Percentiles rank a stretch among this genome's conserved stretches.
Conservation (phyloP, 306 rosid genomes). For the Prunus mongolica region DNA sequence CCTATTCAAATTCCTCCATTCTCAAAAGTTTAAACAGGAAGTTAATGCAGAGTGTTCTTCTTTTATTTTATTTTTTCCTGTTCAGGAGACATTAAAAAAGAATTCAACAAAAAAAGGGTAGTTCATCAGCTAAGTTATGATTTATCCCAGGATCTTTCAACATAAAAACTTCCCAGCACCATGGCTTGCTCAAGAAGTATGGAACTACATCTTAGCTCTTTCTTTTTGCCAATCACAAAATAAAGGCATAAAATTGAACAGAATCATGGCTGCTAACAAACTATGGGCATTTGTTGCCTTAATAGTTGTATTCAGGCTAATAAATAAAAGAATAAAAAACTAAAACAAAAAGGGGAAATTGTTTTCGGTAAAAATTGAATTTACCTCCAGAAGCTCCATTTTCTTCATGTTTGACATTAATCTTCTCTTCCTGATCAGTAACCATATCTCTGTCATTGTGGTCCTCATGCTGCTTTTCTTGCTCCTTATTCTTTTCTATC, state of each 20-base stretch:
- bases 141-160: background rate
- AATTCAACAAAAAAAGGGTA: background rate
- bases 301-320: background rate
- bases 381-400: conserved; percentile 38
- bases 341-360: conserved; percentile 10
- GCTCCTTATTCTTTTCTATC: conserved; percentile 57
- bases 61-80: background rate
- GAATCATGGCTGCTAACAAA: background rate
- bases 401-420: conserved; percentile 31
- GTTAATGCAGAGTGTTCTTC: background rate
- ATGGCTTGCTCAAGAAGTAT: background rate
- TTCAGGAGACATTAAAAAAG: background rate
- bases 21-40: background rate
- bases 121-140: background rate
- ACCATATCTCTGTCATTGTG: conserved; percentile 28
- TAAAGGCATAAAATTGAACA: background rate
- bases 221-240: background rate
- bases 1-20: background rate
- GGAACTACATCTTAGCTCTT: background rate
- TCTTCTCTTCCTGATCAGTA: conserved; percentile 41
- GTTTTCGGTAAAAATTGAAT: background rate
- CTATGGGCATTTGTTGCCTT: background rate
- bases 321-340: background rate
- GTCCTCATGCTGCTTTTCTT: conserved; percentile 44
- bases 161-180: background rate